phyloP scores from a whole-genome alignment of 2,329 filamentous ascomycete genomes.

The Curvularia hawaiiensis region DNA sequence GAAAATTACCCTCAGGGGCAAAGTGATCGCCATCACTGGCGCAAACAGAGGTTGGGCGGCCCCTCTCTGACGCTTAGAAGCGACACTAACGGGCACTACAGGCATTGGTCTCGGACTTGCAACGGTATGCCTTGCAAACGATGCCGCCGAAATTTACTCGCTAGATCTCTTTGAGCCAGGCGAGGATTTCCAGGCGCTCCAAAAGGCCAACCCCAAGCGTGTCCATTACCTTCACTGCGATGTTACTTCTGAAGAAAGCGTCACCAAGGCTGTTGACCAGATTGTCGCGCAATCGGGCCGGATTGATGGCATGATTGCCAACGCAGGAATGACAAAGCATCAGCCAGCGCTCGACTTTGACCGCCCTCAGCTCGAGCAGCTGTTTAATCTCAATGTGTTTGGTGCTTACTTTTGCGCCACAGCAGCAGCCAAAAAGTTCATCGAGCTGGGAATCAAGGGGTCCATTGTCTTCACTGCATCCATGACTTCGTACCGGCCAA shows the following conservation, averaged over 20 bases:
- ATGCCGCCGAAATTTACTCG: conserved; percentile 54
- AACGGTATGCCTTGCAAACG: conserved; percentile 55
- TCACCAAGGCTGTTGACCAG: conserved; percentile 53
- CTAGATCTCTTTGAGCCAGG: conserved; percentile 56
- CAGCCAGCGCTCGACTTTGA: conserved; percentile 59
- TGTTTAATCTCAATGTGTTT: conserved; percentile 57
- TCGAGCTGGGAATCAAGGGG: conserved; percentile 54
- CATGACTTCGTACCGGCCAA: conserved; percentile 58
- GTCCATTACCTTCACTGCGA: conserved; percentile 55
- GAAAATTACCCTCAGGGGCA: conserved; percentile 52
- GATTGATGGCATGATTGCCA: conserved; percentile 59
- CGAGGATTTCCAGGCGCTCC: conserved; percentile 52
- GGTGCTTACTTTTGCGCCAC: conserved; percentile 55
- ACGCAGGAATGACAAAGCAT: conserved; percentile 59
- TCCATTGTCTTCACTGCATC: conserved; percentile 56
- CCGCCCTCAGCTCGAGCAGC: conserved; percentile 53
- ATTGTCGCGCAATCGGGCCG: conserved; percentile 55
- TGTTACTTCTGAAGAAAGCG: conserved; percentile 55
- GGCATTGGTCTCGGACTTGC: conserved; percentile 51
- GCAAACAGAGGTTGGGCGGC: conserved; percentile 21
- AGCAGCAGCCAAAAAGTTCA: conserved; percentile 53
- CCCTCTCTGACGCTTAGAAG: conserved; percentile 37
- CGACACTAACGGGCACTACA: conserved; percentile 4
- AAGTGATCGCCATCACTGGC: conserved; percentile 45
- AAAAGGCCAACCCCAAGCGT: conserved; percentile 50